A percentile compares a stretch with the other conserved stretches of the same genome.
These are phyloP conservation scores for Dothistroma pini DNA, from an alignment of 2,329 filamentous ascomycete species.

Conservation along the genomic window DNA sequence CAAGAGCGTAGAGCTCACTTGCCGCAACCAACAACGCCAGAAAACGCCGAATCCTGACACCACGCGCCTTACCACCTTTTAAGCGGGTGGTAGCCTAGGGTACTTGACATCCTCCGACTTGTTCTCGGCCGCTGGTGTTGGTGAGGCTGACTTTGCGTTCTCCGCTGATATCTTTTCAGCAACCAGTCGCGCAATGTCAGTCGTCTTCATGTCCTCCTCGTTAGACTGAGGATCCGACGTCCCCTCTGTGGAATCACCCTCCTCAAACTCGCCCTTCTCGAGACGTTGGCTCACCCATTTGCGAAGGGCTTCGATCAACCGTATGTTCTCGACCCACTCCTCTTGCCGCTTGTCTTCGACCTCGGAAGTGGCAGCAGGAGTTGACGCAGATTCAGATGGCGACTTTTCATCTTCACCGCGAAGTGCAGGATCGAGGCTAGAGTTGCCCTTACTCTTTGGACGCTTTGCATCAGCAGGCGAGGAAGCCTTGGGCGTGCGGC, in stretches of 20 bases:
- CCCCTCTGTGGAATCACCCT: conserved; percentile 14
- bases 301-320: conserved; percentile 59
- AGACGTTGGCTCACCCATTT: conserved; percentile 55
- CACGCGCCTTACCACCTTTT: background rate
- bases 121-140: conserved; percentile 9
- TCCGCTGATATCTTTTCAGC: conserved; percentile 25
- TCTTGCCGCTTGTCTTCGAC: conserved; percentile 49
- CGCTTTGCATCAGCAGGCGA: conserved; percentile 22
- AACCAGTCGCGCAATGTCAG: conserved; percentile 23
- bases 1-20: conserved; percentile 5
- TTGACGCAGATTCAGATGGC: conserved; percentile 28
- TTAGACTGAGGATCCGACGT: conserved; percentile 10
- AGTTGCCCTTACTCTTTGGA: conserved; percentile 32
- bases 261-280: conserved; percentile 48
- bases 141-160: conserved; percentile 14
- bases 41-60: background rate
- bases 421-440: conserved; percentile 38
- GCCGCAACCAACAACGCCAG: background rate
- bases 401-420: conserved; percentile 30
- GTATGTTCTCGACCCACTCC: conserved; percentile 61
- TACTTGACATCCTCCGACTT: conserved; percentile 22
- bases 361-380: conserved; percentile 29
- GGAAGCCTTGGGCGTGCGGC: conserved; percentile 33
- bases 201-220: conserved; percentile 16
- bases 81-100: conserved; percentile 18